Evolutionary conservation across 2,329 filamentous ascomycete species (phyloP), one percentile per base, ranked within the genome.

Genomic region (Colletotrichum kahawae): DNA sequence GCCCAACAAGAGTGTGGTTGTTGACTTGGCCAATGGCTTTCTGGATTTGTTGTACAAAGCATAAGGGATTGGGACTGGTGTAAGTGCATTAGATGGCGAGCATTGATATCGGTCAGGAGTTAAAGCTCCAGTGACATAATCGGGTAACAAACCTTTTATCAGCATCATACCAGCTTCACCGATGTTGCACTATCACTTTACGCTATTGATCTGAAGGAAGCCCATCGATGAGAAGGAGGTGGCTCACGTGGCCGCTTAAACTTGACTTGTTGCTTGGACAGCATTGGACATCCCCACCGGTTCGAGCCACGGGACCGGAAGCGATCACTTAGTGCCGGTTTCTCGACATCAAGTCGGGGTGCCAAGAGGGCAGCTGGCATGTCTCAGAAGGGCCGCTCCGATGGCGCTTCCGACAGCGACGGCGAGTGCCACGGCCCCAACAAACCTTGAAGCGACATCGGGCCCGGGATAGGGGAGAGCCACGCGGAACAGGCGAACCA

Each of bases 1-100:
- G 84, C 97, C 97, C 2, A 97, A 99, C 83, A 98, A 98, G 90
- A 95, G 94, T 79, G 93, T 99, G 38, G 95, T 99, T 36, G 95
- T 95, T 78, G 95, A 98, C 80, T 86, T 99, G 82, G 96, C 96
- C 2, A 95, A 90, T 78, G 96, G 95, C 1, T 99, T 98, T 85
- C 88, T 98, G 82, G 96, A 98, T 86, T 93, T 97, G 67, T 83
- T 98, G 84, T 98, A 98, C 85, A 98, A 98, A 88, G 93, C 93
- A 75, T 97, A 86, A 86, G 63, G 21, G 18, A n/a, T 54, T 62
- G 59, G 60, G 31, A 10, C 67, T 29, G 18, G 67, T 68, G 71
- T 70, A 67, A 74, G 67, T 76, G 63, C 54, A 65, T 74, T 38
- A 74, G 65, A 57, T 63, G 67, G 56, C 62, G 63, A 62, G 67